A percentile compares a stretch with the other conserved stretches of the same genome.
phyloP scores from a whole-genome alignment of 176 grass and related monocot species.

The Eragrostis curvula region DNA sequence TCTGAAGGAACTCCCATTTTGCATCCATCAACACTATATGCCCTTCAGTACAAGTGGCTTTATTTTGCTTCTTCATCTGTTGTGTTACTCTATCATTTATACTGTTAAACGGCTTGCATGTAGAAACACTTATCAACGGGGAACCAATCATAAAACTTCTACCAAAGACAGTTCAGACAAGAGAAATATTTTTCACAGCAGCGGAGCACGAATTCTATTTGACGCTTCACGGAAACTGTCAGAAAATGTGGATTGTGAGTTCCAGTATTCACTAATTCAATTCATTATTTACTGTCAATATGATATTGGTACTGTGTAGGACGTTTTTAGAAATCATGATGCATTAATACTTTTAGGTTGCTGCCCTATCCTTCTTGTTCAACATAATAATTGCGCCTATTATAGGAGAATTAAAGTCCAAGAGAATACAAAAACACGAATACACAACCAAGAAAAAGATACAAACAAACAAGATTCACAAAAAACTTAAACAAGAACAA shows the following conservation, averaged over 20 bases:
- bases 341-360: background rate
- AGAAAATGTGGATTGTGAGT: constrained; percentile 14
- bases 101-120: constrained; percentile 28
- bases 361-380: background rate
- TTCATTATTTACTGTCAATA: background rate
- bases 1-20: background rate
- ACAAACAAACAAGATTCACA: no score
- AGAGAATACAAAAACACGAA: no score
- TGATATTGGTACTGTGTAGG: background rate
- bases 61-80: constrained; percentile 5
- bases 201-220: constrained; percentile 87
- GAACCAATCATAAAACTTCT: constrained; percentile 89
- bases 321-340: background rate
- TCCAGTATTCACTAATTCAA: constrained; percentile 53
- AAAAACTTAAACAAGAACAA: no score
- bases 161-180: constrained; percentile 68
- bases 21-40: no score
- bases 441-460: no score
- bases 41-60: background rate
- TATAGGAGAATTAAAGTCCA: no score
- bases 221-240: constrained; percentile 74
- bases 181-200: constrained; percentile 70
- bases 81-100: constrained; percentile 31
- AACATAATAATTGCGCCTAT: no score
- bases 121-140: constrained; percentile 79